Conservation (phyloP, 257 asterid species). For the Datura wrightii region DNA sequence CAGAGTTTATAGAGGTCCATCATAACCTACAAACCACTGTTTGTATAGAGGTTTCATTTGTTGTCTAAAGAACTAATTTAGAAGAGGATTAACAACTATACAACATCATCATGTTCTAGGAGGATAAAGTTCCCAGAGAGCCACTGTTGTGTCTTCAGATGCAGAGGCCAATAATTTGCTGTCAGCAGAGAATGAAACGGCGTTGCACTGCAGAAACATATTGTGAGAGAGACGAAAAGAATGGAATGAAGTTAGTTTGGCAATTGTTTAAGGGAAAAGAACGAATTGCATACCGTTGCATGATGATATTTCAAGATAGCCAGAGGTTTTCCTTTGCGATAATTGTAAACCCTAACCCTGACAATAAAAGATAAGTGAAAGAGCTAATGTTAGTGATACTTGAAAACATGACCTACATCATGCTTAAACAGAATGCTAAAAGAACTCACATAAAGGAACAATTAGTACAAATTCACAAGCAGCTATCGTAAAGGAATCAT, state of each 20-base stretch:
- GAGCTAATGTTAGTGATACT: not conserved
- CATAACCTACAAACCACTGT: too few species aligned
- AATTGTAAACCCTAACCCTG: slow-evolving; percentile 80
- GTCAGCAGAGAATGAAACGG: slow-evolving; percentile 70
- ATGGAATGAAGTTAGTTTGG: not conserved
- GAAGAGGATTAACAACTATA: not conserved
- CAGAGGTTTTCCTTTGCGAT: slow-evolving; percentile 84
- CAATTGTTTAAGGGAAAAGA: not conserved
- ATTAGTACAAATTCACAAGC: not conserved
- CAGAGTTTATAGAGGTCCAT: not conserved
- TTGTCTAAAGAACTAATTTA: not conserved
- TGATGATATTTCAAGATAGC: slow-evolving; percentile 91
- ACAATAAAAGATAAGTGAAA: not conserved
- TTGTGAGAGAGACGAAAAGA: not conserved
- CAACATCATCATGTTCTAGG: slow-evolving; percentile 43
- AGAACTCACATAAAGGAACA: not conserved
- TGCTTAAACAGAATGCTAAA: not conserved
- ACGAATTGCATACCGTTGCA: slow-evolving; percentile 40
- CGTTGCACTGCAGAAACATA: slow-evolving; percentile 59
- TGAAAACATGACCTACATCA: not conserved
- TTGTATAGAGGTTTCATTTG: not conserved
- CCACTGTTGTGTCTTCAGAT: slow-evolving; percentile 85
- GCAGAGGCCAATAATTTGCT: slow-evolving; percentile 76
- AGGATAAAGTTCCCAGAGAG: slow-evolving; percentile 92
- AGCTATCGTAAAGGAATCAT: not conserved